A percentile compares a stretch with the other conserved stretches of the same genome.
Evolutionary conservation across 306 rosid species (phyloP).

Genomic region (Dalbergia oliveri): DNA sequence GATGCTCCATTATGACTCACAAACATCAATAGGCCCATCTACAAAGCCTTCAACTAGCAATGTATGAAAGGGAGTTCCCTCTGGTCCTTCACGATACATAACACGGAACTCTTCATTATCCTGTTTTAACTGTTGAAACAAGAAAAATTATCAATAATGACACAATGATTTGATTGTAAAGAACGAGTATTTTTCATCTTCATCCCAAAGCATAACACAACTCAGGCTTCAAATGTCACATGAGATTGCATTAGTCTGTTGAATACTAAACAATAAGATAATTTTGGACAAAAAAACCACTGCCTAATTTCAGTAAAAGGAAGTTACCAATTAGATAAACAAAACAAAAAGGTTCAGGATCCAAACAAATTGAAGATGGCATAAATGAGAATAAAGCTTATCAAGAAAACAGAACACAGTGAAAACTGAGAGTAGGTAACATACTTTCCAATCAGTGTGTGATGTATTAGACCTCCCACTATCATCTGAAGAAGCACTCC

Average conservation of each 20-base stretch:
- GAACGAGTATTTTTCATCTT: neutral
- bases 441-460: slow-evolving; percentile 84
- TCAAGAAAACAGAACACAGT: slow-evolving; percentile 34
- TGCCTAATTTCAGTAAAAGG: slow-evolving; percentile 1
- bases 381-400: slow-evolving; percentile 1
- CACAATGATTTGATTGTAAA: neutral
- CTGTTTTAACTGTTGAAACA: slow-evolving; percentile 73
- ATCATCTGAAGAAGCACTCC: slow-evolving; percentile 68
- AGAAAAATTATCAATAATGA: slow-evolving; percentile 25
- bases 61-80: slow-evolving; percentile 80
- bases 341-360: neutral
- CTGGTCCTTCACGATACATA: slow-evolving; percentile 80
- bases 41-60: slow-evolving; percentile 87
- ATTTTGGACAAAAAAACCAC: slow-evolving; percentile 28
- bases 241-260: slow-evolving; percentile 27
- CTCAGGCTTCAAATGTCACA: slow-evolving; percentile 4
- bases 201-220: slow-evolving; percentile 25
- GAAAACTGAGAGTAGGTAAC: slow-evolving; percentile 44
- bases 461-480: slow-evolving; percentile 45
- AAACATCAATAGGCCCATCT: slow-evolving; percentile 77
- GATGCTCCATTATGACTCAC: slow-evolving; percentile 59
- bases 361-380: slow-evolving; percentile 5
- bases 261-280: slow-evolving; percentile 23
- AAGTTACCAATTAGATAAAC: slow-evolving; percentile 1
- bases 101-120: slow-evolving; percentile 83